These are phyloP conservation scores for Rheum nobile DNA, from an alignment of 148 eudicot genomes.

Conservation along the genomic window DNA sequence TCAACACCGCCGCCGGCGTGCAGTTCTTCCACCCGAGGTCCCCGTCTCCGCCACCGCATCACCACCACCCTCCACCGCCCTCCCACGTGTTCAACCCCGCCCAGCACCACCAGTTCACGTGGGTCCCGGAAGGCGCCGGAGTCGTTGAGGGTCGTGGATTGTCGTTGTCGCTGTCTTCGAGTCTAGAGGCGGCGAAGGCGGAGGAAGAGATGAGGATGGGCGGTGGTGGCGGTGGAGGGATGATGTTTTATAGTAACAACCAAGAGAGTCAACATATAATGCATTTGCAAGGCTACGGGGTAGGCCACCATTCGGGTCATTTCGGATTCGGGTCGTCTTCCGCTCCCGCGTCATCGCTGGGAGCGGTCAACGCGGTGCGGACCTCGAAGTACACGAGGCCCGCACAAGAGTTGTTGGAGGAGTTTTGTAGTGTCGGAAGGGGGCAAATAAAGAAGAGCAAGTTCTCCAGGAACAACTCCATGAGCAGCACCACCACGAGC, in stretches of 20 bases:
- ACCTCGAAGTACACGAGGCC: conserved; percentile 66
- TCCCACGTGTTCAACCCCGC: conserved; percentile 9
- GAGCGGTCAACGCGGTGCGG: conserved; percentile 52
- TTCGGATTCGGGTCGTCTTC: conserved; percentile 39
- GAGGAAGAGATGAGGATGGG: conserved; percentile 45
- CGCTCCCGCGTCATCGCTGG: conserved; percentile 14
- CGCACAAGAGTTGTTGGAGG: conserved; percentile 75
- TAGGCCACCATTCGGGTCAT: conserved; percentile 19
- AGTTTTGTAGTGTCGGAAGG: conserved; percentile 83
- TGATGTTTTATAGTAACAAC: conserved; percentile 46
- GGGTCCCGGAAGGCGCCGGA: conserved; percentile 8
- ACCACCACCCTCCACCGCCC: conserved; percentile 14
- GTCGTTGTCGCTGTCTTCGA: conserved; percentile 54
- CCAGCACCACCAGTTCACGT: neutral
- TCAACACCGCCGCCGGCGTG: conserved; percentile 21
- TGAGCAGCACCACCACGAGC: neutral
- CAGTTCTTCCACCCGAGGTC: conserved; percentile 54
- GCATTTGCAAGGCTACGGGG: neutral
- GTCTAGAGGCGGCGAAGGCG: conserved; percentile 40
- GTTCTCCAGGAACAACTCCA: conserved; percentile 12
- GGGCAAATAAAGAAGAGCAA: conserved; percentile 44
- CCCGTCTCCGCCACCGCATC: conserved; percentile 17
- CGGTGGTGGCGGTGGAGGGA: conserved; percentile 20
- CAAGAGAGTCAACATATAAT: conserved; percentile 7
- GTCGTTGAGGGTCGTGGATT: conserved; percentile 48